phyloP scores from a whole-genome alignment of 495 filamentous ascomycete genomes.

The Usnea hakonensis region DNA sequence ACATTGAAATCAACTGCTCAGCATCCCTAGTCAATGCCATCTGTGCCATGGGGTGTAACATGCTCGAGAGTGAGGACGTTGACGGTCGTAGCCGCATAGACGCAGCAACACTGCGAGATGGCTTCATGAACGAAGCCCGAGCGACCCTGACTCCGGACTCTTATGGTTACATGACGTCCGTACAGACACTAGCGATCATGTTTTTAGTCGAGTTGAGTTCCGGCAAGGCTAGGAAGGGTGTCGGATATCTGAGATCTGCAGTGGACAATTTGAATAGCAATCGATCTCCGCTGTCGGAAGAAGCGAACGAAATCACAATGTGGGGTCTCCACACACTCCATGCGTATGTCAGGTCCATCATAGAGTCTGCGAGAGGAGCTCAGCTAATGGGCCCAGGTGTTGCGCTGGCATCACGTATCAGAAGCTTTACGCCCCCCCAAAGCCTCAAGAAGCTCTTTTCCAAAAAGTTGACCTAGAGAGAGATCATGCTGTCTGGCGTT shows the following conservation, averaged over 20 bases:
- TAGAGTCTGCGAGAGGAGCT: neutral
- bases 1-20: slow-evolving; percentile 28
- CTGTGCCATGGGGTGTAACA: slow-evolving; percentile 36
- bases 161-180: slow-evolving; percentile 24
- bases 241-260: slow-evolving; percentile 31
- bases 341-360: slow-evolving; percentile 13
- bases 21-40: slow-evolving; percentile 33
- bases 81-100: slow-evolving; percentile 16
- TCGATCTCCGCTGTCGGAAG: slow-evolving; percentile 12
- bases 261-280: slow-evolving; percentile 14
- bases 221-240: slow-evolving; percentile 27
- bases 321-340: slow-evolving; percentile 23
- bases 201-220: slow-evolving; percentile 30
- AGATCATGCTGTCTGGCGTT: slow-evolving; percentile 19
- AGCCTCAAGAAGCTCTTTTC: slow-evolving; percentile 7
- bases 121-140: slow-evolving; percentile 31
- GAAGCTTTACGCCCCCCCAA: slow-evolving; percentile 16
- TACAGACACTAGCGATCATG: slow-evolving; percentile 32
- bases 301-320: slow-evolving; percentile 16
- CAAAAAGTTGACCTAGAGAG: slow-evolving; percentile 12
- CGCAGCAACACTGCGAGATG: slow-evolving; percentile 25
- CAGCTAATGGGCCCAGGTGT: slow-evolving; percentile 10
- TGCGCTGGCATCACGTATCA: slow-evolving; percentile 22
- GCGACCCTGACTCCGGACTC: slow-evolving; percentile 18
- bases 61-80: slow-evolving; percentile 23